Evolutionary conservation across 805 yeast species (phyloP).

Genomic region (Wickerhamiella alocasiicola): DNA sequence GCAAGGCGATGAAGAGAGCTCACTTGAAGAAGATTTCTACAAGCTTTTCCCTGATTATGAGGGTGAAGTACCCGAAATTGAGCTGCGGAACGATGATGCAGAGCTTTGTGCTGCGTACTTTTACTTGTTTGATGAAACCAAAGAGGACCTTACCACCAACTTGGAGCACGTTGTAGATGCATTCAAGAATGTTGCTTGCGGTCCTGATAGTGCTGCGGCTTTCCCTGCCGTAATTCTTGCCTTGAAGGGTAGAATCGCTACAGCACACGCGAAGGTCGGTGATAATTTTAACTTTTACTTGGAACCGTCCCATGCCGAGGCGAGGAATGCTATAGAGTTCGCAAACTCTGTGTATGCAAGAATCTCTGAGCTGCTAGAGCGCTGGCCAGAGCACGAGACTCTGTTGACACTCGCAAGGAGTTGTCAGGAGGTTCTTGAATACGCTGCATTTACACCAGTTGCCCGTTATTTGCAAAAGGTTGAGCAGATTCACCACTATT

Average conservation of each 20-base stretch:
- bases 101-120: constrained; percentile 2
- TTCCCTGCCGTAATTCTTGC: constrained; percentile 17
- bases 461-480: constrained; percentile 67
- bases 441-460: constrained; percentile 56
- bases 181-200: background rate
- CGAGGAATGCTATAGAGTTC: constrained; percentile 43
- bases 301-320: constrained; percentile 48
- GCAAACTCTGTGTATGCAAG: constrained; percentile 35
- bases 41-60: constrained; percentile 81
- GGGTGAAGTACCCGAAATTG: constrained; percentile 35
- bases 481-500: constrained; percentile 72
- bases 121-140: background rate
- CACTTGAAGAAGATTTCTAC: constrained; percentile 59
- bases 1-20: constrained; percentile 48
- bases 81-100: constrained; percentile 19
- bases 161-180: background rate
- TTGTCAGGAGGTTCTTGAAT: constrained; percentile 51
- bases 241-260: constrained; percentile 7
- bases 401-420: constrained; percentile 53
- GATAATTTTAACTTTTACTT: constrained; percentile 50
- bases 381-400: constrained; percentile 96
- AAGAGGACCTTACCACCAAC: background rate
- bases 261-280: constrained; percentile 12
- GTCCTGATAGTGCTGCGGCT: constrained; percentile 1
- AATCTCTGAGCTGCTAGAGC: constrained; percentile 37